These are phyloP conservation scores for Cystofilobasidium ferigula DNA, from an alignment of 768 basidiomycete genomes.

Conservation along the genomic window DNA sequence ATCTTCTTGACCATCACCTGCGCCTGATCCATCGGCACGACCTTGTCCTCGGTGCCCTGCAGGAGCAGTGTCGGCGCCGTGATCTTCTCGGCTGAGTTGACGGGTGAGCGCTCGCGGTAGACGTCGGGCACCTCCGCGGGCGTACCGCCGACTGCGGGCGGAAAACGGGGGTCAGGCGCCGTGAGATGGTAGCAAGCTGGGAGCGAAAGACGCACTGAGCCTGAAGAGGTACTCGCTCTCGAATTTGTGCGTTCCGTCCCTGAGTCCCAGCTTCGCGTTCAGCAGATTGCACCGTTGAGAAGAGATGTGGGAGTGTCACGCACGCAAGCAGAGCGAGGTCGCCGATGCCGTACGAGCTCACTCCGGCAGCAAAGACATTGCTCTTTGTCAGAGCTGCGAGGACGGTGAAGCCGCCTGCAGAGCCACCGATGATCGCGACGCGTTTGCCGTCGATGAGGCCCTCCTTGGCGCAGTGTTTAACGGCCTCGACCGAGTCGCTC, in stretches of 20 bases:
- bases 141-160: conserved; percentile 48
- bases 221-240: conserved; percentile 29
- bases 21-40: conserved; percentile 59
- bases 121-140: conserved; percentile 48
- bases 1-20: conserved; percentile 48
- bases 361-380: conserved; percentile 52
- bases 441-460: conserved; percentile 55
- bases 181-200: neutral
- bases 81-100: conserved; percentile 55
- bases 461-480: conserved; percentile 44
- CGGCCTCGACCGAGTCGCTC: conserved; percentile 54
- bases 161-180: neutral
- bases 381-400: conserved; percentile 45
- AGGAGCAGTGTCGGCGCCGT: conserved; percentile 47
- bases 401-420: conserved; percentile 62
- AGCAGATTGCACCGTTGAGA: neutral
- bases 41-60: conserved; percentile 31
- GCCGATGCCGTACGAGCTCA: conserved; percentile 58
- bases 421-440: conserved; percentile 58
- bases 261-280: neutral
- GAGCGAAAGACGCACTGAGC: conserved; percentile 47
- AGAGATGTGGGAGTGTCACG: neutral
- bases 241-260: conserved; percentile 52
- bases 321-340: conserved; percentile 48
- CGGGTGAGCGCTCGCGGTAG: conserved; percentile 53